Evolutionary conservation across 2,329 filamentous ascomycete species (phyloP).

Genomic region (Colletotrichum gloeosporioides): DNA sequence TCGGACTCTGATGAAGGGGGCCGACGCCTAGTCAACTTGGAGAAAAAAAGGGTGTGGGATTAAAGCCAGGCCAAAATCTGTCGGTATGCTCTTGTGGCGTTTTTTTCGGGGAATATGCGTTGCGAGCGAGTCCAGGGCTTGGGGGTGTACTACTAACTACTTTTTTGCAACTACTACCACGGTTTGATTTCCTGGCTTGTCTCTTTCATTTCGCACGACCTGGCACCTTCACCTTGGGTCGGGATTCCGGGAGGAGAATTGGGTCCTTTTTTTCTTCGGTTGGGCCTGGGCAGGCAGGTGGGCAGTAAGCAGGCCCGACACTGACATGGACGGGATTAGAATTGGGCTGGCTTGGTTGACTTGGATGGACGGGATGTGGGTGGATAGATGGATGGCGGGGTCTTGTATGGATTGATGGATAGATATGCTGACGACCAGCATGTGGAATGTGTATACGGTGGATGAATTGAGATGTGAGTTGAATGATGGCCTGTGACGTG

Average conservation of each 20-base stretch:
- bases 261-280: neutral
- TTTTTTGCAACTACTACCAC: neutral
- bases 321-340: neutral
- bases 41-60: neutral
- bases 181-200: constrained; percentile 6
- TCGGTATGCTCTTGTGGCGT: constrained; percentile 1
- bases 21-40: neutral
- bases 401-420: neutral
- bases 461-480: neutral
- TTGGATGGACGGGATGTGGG: constrained; percentile 4
- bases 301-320: neutral
- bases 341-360: neutral
- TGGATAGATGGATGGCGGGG: neutral
- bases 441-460: neutral
- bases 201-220: neutral
- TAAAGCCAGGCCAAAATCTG: neutral
- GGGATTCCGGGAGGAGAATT: neutral
- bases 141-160: constrained; percentile 2
- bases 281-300: constrained; percentile 1
- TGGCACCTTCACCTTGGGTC: neutral
- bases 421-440: neutral
- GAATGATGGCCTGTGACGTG: neutral
- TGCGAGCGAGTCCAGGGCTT: constrained; percentile 15
- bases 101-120: constrained; percentile 1
- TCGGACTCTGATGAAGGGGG: constrained; percentile 57